Evolutionary conservation across 768 basidiomycete genomes (phyloP).

Genomic region (Lyophyllum shimeji): DNA sequence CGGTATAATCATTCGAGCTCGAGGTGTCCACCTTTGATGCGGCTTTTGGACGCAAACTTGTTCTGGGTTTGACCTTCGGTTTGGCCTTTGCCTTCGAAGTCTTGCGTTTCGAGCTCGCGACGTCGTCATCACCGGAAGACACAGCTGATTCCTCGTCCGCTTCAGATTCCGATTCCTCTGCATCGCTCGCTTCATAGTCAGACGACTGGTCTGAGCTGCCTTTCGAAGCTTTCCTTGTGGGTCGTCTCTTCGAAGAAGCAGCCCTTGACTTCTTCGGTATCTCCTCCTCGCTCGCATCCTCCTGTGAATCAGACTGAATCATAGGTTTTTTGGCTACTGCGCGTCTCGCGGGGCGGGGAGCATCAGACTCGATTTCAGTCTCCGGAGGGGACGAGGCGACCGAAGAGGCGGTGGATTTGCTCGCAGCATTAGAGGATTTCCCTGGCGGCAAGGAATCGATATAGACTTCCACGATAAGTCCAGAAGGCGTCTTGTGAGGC

Average conservation of each 20-base stretch:
- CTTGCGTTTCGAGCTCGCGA: conserved; percentile 13
- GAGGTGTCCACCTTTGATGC: conserved; percentile 16
- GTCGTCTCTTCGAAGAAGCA: conserved; percentile 20
- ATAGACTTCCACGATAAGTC: conserved; percentile 57
- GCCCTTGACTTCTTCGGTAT: conserved; percentile 25
- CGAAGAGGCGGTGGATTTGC: conserved; percentile 28
- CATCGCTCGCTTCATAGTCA: conserved; percentile 40
- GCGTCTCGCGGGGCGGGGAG: conserved; percentile 36
- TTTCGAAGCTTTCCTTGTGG: conserved; percentile 20
- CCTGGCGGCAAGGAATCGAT: conserved; percentile 35
- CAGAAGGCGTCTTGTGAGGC: conserved; percentile 29
- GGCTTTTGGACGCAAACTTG: conserved; percentile 12
- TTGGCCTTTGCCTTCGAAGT: conserved; percentile 28
- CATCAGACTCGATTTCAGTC: conserved; percentile 40
- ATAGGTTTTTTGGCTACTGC: conserved; percentile 38
- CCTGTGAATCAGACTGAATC: conserved; percentile 55
- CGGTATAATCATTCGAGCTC: conserved; percentile 23
- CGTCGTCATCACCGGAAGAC: conserved; percentile 35
- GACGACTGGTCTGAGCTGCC: conserved; percentile 31
- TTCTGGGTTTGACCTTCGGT: conserved; percentile 25
- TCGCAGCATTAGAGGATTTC: conserved; percentile 18
- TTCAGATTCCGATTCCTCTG: conserved; percentile 22
- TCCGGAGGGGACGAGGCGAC: conserved; percentile 33
- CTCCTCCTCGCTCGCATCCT: conserved; percentile 25
- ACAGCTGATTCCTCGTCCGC: conserved; percentile 32